A percentile compares a stretch with the other conserved stretches of the same genome.
These are phyloP conservation scores for Aspergillus texensis DNA, from an alignment of 2,329 filamentous ascomycete species.

Conservation along the genomic window DNA sequence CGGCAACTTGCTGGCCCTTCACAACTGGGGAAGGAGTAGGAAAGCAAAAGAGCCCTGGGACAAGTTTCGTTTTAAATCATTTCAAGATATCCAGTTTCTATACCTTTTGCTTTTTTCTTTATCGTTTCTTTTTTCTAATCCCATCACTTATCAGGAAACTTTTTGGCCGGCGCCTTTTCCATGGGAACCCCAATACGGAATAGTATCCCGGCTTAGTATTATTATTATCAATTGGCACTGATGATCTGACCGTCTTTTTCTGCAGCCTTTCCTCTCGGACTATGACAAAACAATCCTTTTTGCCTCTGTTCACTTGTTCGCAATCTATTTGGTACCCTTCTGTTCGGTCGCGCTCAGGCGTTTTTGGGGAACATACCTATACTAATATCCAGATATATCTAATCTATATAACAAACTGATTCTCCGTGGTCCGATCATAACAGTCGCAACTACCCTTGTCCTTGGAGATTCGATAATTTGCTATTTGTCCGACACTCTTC, in stretches of 20 bases:
- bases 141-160: not conserved
- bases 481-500: not conserved
- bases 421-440: not conserved
- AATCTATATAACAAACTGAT: not conserved
- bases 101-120: not conserved
- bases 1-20: not conserved
- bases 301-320: not conserved
- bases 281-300: not conserved
- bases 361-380: not conserved
- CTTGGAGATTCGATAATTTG: not conserved
- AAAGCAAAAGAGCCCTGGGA: too few relatives aligned
- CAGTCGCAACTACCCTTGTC: not conserved
- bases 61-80: not conserved
- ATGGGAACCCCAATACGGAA: not conserved
- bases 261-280: not conserved
- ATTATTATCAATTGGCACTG: not conserved
- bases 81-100: not conserved
- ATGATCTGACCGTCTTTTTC: slow-evolving; percentile 8
- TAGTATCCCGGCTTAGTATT: not conserved
- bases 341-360: not conserved
- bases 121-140: not conserved
- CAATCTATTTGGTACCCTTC: not conserved
- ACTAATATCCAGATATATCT: not conserved
- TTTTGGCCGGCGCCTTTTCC: not conserved
- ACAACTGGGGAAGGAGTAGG: not conserved